phyloP scores from a whole-genome alignment of 805 yeast genomes.

The Ogataea pignaliae region DNA sequence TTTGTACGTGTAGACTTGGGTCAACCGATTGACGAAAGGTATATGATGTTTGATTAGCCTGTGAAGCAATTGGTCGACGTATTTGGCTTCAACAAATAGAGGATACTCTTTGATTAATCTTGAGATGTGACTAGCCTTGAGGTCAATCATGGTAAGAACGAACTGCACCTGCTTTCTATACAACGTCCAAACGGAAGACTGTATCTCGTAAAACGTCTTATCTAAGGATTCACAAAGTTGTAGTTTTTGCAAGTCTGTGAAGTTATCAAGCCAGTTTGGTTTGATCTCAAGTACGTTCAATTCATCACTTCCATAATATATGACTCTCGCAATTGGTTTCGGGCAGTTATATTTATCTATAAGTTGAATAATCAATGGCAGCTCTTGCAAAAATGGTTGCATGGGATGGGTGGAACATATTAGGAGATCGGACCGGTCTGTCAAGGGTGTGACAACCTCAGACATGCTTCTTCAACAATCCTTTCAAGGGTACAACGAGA shows the following conservation, averaged over 20 bases:
- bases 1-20: background rate
- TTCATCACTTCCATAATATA: background rate
- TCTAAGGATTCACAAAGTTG: background rate
- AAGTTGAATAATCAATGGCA: background rate
- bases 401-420: background rate
- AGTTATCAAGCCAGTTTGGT: constrained; percentile 1
- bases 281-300: background rate
- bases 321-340: background rate
- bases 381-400: background rate
- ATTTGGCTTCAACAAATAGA: background rate
- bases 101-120: background rate
- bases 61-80: background rate
- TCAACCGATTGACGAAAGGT: background rate
- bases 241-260: background rate
- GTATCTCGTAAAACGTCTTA: background rate
- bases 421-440: too few species aligned
- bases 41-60: background rate
- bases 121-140: background rate
- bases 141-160: background rate
- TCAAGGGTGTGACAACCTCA: too few species aligned
- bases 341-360: constrained; percentile 1
- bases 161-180: background rate
- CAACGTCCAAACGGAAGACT: background rate
- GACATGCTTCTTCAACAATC: too few species aligned
- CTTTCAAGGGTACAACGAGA: too few species aligned